phyloP scores from a whole-genome alignment of 345 rosid genomes.

The Murraya koenigii region DNA sequence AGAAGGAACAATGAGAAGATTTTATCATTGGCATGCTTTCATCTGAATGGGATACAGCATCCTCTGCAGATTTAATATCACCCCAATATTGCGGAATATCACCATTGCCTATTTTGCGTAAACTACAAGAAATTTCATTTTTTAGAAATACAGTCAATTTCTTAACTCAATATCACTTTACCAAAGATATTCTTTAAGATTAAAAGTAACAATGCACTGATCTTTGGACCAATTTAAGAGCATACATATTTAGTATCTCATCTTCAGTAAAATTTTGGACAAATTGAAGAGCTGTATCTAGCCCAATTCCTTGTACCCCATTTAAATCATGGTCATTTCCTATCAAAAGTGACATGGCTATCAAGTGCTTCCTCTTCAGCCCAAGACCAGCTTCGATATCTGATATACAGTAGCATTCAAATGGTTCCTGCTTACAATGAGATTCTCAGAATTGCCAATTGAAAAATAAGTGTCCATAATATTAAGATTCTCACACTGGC shows the following conservation, averaged over 20 bases:
- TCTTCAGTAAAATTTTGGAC: conserved; percentile 61
- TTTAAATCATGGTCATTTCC: conserved; percentile 79
- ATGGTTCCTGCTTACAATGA: conserved; percentile 63
- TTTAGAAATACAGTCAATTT: conserved; percentile 7
- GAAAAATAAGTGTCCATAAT: neutral
- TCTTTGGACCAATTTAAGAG: conserved; percentile 2
- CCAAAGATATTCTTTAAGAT: conserved; percentile 7
- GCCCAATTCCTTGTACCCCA: conserved; percentile 84
- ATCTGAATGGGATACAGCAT: conserved; percentile 23
- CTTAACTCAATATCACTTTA: conserved; percentile 10
- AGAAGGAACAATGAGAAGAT: conserved; percentile 73
- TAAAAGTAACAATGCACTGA: conserved; percentile 5
- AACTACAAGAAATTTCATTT: conserved; percentile 34
- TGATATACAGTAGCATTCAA: conserved; percentile 80
- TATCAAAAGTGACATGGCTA: conserved; percentile 82
- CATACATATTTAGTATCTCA: conserved; percentile 60
- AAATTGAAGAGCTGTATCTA: conserved; percentile 68
- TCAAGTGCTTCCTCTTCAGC: conserved; percentile 73
- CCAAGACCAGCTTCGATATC: conserved; percentile 88
- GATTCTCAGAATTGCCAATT: conserved; percentile 18
- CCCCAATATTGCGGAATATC: conserved; percentile 25
- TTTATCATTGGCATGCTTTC: conserved; percentile 38
- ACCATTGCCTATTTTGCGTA: conserved; percentile 58
- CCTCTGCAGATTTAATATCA: conserved; percentile 26
- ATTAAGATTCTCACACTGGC: no score